Base-by-base conservation (phyloP, 2,329 filamentous ascomycete genomes). In the Myriosclerotinia duriaeana region DNA sequence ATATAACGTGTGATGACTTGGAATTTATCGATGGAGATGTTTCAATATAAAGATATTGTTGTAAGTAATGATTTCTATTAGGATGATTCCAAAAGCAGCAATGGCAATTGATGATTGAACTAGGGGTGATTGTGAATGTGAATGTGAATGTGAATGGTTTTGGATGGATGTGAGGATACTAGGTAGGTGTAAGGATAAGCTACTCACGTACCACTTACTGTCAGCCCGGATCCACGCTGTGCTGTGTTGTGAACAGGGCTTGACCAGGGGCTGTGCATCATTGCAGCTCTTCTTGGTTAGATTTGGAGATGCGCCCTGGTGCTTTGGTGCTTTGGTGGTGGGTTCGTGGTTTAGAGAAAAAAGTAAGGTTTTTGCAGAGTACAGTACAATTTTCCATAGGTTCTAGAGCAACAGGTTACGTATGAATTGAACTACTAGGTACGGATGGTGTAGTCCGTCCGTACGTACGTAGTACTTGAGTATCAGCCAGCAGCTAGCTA, bases 401-500 rank as follows among this genome's bases (percentile, higher is more conserved):
- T 40, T 40, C 38, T 40, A 12, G 38, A 8, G 38, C 38, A 8
- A 40, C 38, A 4, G 38, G 7, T 40, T 40, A 40, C 7, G 38
- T 40, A 40, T 26, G 26, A 26, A 26, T 3, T 26, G 26, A 26
- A 34, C 30, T 34, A 34, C n/a, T n/a, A n/a, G n/a, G n/a, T n/a
- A n/a, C 30, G 30, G 30, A 34, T 4, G 30, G 30, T 34, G 1
- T 34, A 34, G 30, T 50, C 11, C 7, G 38, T 40, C 3, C 38
- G 38, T 50, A 22, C 7, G 38, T 40, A 40, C 38, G 38, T 8
- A 40, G 38, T 8, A 40, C 38, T 22, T n/a, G 20, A 11, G 26
- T 59, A 30, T 59, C 26, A 30, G 56, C 48, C 56, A 48, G 56
- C 56, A 59, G 17, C 26, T 17, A 36, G 56, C 26, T 46, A 38